These are phyloP conservation scores for Penicillium dipodomyicola DNA, from an alignment of 495 filamentous ascomycete genomes.

Conservation along the genomic window DNA sequence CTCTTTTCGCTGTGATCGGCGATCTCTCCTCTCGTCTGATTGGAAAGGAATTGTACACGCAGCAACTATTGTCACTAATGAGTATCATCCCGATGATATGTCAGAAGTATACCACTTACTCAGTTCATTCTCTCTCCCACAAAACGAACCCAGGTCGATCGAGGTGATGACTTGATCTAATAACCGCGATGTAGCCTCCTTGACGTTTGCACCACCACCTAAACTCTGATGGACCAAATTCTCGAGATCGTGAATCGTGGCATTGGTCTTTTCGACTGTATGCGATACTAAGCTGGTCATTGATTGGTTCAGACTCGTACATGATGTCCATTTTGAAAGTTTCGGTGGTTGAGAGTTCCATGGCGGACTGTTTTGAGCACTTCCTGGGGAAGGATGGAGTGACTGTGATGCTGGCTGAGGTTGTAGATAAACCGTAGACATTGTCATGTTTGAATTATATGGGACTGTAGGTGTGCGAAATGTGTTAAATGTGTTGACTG, in stretches of 20 bases:
- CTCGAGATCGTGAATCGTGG: constrained; percentile 22
- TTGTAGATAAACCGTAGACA: constrained; percentile 7
- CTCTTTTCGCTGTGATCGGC: not conserved
- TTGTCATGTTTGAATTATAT: not conserved
- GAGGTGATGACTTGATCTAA: constrained; percentile 63
- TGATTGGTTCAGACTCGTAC: constrained; percentile 14
- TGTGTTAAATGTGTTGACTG: constrained; percentile 1
- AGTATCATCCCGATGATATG: not conserved
- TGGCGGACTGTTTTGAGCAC: not conserved
- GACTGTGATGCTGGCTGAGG: not conserved
- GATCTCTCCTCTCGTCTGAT: constrained; percentile 18
- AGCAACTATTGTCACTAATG: constrained; percentile 21
- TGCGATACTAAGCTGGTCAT: constrained; percentile 18
- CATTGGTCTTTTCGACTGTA: constrained; percentile 20
- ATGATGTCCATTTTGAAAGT: constrained; percentile 19
- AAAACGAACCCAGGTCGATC: constrained; percentile 66
- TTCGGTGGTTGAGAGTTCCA: not conserved
- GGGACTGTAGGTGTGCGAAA: constrained; percentile 5
- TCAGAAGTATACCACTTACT: constrained; percentile 25
- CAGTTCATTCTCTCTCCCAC: constrained; percentile 61
- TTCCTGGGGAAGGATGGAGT: not conserved
- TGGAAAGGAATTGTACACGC: constrained; percentile 22
- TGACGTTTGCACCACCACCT: constrained; percentile 36
- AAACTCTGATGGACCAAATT: constrained; percentile 17
- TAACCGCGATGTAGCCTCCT: constrained; percentile 37